Evolutionary conservation across 257 asterid species (phyloP), one percentile per base, ranked within the genome.

Genomic region (Solanum bulbocastanum): DNA sequence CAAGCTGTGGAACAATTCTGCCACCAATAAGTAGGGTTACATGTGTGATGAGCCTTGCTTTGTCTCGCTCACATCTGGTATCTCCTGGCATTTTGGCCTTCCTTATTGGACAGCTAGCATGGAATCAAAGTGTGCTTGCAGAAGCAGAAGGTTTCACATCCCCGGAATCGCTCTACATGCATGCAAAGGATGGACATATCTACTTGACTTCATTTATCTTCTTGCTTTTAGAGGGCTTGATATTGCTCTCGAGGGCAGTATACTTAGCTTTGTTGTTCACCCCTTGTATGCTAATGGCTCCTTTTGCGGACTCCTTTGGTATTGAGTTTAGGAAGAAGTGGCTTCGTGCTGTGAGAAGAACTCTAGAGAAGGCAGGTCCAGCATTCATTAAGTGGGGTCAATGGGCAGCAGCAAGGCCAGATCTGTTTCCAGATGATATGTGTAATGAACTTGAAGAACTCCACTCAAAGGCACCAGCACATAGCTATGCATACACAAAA

Each of bases 311-410:
- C 89, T 92, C 94, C 79, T 88, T 94, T 69, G 98, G 98, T 49
- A 56, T 42, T 87, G 93, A 94, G 91, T 96, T 93, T 88, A 92
- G 98, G 87, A 94, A 90, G 88, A 84, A 91, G 37, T 96, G 99
- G 99, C 91, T 95, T 62, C 95, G 89, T 78, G 85, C 88, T 30
- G 94, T 96, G 87, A 96, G 94, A 39, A 90, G 85, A 42, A 95
- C 99, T 65, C 75, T 96, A 83, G 99, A 94, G 90, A 96, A 92
- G 91, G 99, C 98, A 40, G 99, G 99, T 52, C 98, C 99, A 46
- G 98, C 99, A 74, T 96, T 95, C 90, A 96, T 96, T 88, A 96
- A 96, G 88, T 96, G 99, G 98, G 98, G 99, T 79, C 98, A 96
- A 85, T 95, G 98, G 98, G 98, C 98, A 36, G 98, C 98, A 10